Conservation (phyloP, 306 rosid genomes). For the Malus domestica region DNA sequence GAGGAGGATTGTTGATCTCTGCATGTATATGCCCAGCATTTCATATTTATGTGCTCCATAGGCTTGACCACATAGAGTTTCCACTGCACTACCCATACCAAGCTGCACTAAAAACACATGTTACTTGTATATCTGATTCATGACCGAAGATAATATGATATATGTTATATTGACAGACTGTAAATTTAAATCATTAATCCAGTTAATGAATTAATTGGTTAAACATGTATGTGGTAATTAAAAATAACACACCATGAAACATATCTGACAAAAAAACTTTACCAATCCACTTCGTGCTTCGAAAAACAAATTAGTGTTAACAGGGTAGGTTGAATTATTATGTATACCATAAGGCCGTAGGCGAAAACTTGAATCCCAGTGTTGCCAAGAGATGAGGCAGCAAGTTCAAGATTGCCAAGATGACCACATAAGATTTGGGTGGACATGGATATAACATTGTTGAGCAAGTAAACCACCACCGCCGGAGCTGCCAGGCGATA, state of each 20-base stretch:
- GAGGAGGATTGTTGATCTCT: slow-evolving; percentile 37
- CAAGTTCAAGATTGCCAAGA: slow-evolving; percentile 52
- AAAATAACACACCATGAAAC: neutral
- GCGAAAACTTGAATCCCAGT: slow-evolving; percentile 53
- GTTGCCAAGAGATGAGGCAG: slow-evolving; percentile 50
- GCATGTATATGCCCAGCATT: slow-evolving; percentile 43
- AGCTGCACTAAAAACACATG: slow-evolving; percentile 18
- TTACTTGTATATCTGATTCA: neutral
- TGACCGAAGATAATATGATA: neutral
- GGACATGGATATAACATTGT: slow-evolving; percentile 44
- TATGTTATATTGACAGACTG: neutral
- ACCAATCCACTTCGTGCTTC: too few relatives aligned
- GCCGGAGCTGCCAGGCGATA: slow-evolving; percentile 46
- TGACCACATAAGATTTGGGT: slow-evolving; percentile 48
- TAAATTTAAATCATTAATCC: too few relatives aligned
- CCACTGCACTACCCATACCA: slow-evolving; percentile 64
- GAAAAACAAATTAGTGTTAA: too few relatives aligned
- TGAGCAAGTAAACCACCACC: slow-evolving; percentile 43
- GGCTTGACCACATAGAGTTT: slow-evolving; percentile 63
- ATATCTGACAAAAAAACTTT: too few relatives aligned
- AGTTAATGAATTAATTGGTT: too few relatives aligned
- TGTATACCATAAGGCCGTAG: slow-evolving; percentile 44
- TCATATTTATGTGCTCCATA: slow-evolving; percentile 42
- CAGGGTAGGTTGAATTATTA: neutral
- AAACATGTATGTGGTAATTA: too few relatives aligned